Evolutionary conservation across 768 basidiomycete genomes (phyloP).

Genomic region (Amanita rimosa): DNA sequence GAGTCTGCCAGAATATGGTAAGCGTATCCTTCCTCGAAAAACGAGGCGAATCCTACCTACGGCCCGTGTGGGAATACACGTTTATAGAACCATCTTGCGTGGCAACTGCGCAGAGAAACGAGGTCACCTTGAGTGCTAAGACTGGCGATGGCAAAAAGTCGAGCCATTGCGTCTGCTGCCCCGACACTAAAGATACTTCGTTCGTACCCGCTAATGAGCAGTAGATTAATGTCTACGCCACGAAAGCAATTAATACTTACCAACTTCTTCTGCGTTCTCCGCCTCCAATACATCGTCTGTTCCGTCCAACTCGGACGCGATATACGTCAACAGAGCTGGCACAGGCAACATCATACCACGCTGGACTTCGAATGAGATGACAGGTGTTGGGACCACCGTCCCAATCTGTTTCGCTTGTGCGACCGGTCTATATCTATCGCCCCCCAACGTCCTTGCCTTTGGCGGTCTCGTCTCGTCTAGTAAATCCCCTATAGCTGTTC

Average conservation of each 20-base stretch:
- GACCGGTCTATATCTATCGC: conserved; percentile 42
- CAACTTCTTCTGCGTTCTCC: conserved; percentile 59
- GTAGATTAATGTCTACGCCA: conserved; percentile 1
- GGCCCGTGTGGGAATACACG: conserved; percentile 76
- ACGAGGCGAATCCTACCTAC: conserved; percentile 41
- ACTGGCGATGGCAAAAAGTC: conserved; percentile 76
- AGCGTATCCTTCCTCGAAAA: conserved; percentile 1
- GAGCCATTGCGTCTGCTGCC: conserved; percentile 74
- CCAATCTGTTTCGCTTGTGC: conserved; percentile 46
- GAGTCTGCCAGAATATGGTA: conserved; percentile 33
- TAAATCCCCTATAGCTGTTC: conserved; percentile 30
- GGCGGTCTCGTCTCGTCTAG: conserved; percentile 27
- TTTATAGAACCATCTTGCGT: conserved; percentile 71
- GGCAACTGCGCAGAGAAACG: conserved; percentile 62
- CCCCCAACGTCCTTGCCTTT: conserved; percentile 53
- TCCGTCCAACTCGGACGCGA: conserved; percentile 52
- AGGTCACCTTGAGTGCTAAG: conserved; percentile 54
- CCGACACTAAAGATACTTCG: conserved; percentile 55
- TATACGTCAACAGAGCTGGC: conserved; percentile 48
- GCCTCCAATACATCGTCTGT: conserved; percentile 65
- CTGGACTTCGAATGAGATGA: conserved; percentile 9
- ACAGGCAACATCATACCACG: conserved; percentile 32
- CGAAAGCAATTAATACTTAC: conserved; percentile 21
- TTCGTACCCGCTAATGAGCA: conserved; percentile 32
- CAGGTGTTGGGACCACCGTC: conserved; percentile 11